Evolutionary conservation across 495 filamentous ascomycete species (phyloP).

Genomic region (Aspergillus kassunensis): DNA sequence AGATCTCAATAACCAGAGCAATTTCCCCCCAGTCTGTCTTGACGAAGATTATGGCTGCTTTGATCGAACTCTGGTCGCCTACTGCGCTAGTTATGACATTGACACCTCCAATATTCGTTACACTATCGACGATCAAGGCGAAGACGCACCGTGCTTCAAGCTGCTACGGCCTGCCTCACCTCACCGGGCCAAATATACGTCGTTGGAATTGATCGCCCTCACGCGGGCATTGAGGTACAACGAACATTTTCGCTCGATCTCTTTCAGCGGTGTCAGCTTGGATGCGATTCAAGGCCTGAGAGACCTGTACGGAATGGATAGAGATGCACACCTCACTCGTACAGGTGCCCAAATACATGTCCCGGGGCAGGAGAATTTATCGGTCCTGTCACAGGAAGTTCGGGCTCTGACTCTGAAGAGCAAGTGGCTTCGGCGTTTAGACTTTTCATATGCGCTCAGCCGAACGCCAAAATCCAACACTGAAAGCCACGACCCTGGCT

Average conservation of each 20-base stretch:
- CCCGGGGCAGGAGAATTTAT: slow-evolving; percentile 54
- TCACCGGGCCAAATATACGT: slow-evolving; percentile 55
- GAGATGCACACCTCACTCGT: slow-evolving; percentile 56
- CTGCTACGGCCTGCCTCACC: slow-evolving; percentile 64
- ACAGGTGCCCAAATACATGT: slow-evolving; percentile 54
- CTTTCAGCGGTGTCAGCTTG: slow-evolving; percentile 72
- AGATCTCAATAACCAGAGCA: slow-evolving; percentile 55
- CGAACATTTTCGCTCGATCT: slow-evolving; percentile 81
- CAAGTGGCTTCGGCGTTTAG: slow-evolving; percentile 56
- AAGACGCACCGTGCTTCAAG: slow-evolving; percentile 78
- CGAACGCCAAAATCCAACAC: slow-evolving; percentile 48
- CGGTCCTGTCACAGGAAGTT: slow-evolving; percentile 68
- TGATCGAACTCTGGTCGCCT: slow-evolving; percentile 79
- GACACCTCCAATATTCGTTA: slow-evolving; percentile 72
- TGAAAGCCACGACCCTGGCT: slow-evolving; percentile 59
- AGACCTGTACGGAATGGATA: slow-evolving; percentile 60
- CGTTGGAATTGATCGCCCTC: slow-evolving; percentile 76
- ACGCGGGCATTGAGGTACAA: slow-evolving; percentile 89
- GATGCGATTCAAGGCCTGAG: slow-evolving; percentile 58
- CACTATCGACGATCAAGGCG: slow-evolving; percentile 68
- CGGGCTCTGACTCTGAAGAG: slow-evolving; percentile 68
- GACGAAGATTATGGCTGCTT: slow-evolving; percentile 77
- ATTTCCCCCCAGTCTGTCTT: slow-evolving; percentile 57
- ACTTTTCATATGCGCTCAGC: slow-evolving; percentile 58
- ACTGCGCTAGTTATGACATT: slow-evolving; percentile 73